Base-by-base conservation (phyloP, 192 early-diverging fungal genomes). In the Umbelopsis sp. region DNA sequence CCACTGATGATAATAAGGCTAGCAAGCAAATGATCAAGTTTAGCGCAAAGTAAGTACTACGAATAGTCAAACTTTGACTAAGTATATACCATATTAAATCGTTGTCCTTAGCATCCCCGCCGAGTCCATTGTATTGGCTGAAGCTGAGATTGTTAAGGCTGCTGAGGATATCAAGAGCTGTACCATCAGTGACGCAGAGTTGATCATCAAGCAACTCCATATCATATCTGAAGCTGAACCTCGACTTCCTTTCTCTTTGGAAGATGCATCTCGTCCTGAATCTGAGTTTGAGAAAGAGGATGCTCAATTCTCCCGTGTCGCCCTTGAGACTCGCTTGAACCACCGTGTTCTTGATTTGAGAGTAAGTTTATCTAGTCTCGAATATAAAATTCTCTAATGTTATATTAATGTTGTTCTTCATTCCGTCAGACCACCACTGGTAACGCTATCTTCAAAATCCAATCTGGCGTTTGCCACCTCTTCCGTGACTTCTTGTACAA, bases 21-120 rank as follows among this genome's bases (percentile, higher is more conserved):
- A 97, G 95, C 91, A 97, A 97, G 86, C 88, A 94, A 62, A 97
- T 99, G 95, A 85, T 97, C 70, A 98, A 97, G 83, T 99, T 91
- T 85, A 89, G 91, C 44, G 76, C 76, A 29, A 82, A 79, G 88
- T 91, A 81, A 59, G 68, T 72, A 16, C 68, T 70, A 41, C 7
- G 12, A 41, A 77, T 86, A 16, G 6, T 32, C 79, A 8, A 20
- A 32, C 56, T 21, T 4, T 17, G 6, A 7, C 4, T 11, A 41
- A n/a, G 11, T 5, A 10, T 21, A n/a, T 44, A 17, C 52, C 38
- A 22, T 21, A 56, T 34, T 76, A 43, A 25, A 17, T 8, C 20
- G 0, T 36, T 50, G 34, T 52, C 36, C 31, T 24, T 77, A 92
- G 92, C 76, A 89, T 98, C 65, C 75, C 93, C 25, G 73, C 72